phyloP scores from a whole-genome alignment of 1,139 yeast species.

The Suhomyces chickasaworum region DNA sequence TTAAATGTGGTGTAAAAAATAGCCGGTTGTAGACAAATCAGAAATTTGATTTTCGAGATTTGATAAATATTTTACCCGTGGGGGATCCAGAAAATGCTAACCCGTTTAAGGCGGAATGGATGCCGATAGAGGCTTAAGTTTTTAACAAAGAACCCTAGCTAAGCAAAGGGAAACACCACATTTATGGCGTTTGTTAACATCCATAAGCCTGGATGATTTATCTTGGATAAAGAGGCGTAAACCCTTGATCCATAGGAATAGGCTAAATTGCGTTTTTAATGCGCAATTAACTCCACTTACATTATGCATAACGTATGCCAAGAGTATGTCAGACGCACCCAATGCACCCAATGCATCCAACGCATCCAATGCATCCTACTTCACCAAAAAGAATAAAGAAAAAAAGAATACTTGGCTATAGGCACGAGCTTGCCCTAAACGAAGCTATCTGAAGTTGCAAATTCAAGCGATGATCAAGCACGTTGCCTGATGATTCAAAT shows the following conservation, averaged over 20 bases:
- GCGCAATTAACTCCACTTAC: neutral
- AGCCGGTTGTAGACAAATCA: neutral
- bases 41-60: neutral
- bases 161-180: neutral
- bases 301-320: constrained; percentile 1
- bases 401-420: neutral
- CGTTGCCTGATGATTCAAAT: too few species aligned
- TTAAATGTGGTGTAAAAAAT: neutral
- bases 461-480: neutral
- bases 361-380: too few species aligned
- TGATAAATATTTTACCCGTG: neutral
- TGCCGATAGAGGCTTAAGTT: neutral
- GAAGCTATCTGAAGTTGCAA: neutral
- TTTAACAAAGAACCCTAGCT: neutral
- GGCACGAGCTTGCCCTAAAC: neutral
- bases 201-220: neutral
- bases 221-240: neutral
- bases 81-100: neutral
- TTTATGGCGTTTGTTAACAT: neutral
- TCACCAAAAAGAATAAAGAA: too few species aligned
- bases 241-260: neutral
- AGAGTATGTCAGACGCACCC: constrained; percentile 1
- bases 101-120: neutral
- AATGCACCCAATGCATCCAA: too few species aligned
- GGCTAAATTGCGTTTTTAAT: constrained; percentile 1